phyloP scores from a whole-genome alignment of 257 asterid genomes.

The Gynochthodes officinalis region DNA sequence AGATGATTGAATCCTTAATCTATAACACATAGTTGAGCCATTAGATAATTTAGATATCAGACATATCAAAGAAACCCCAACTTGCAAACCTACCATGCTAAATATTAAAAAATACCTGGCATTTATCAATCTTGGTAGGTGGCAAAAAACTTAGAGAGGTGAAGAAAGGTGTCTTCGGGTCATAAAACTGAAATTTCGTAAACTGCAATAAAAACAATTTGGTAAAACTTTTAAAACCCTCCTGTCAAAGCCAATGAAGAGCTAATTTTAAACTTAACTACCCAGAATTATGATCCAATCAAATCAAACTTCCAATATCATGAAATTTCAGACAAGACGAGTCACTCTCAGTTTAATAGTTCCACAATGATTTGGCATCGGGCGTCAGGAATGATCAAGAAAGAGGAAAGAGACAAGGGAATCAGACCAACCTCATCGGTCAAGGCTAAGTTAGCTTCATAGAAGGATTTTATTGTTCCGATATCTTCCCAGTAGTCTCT shows the following conservation, averaged over 20 bases:
- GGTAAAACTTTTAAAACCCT: background rate
- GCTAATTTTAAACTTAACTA: background rate
- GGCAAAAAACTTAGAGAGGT: slow-evolving; percentile 96
- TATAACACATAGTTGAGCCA: slow-evolving; percentile 22
- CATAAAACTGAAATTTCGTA: slow-evolving; percentile 80
- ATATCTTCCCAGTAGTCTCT: slow-evolving; percentile 99
- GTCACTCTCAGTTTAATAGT: too few species aligned
- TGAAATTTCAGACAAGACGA: background rate
- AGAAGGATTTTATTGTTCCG: slow-evolving; percentile 81
- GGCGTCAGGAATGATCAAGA: background rate
- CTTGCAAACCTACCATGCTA: background rate
- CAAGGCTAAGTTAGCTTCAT: slow-evolving; percentile 86
- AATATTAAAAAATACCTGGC: slow-evolving; percentile 49
- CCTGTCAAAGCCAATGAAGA: background rate
- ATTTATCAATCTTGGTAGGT: slow-evolving; percentile 82
- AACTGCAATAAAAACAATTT: slow-evolving; percentile 39
- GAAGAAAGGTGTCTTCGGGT: slow-evolving; percentile 89
- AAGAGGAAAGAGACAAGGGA: slow-evolving; percentile 8
- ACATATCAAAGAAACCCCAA: background rate
- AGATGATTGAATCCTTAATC: slow-evolving; percentile 89
- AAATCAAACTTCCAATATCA: background rate
- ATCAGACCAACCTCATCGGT: slow-evolving; percentile 56
- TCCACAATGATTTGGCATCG: too few species aligned
- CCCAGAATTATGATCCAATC: background rate
- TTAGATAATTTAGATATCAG: slow-evolving; percentile 22